A percentile compares a stretch with the other conserved stretches of the same genome.
These are phyloP conservation scores for Apodospora peruviana DNA, from an alignment of 495 filamentous ascomycete species.

Conservation along the genomic window DNA sequence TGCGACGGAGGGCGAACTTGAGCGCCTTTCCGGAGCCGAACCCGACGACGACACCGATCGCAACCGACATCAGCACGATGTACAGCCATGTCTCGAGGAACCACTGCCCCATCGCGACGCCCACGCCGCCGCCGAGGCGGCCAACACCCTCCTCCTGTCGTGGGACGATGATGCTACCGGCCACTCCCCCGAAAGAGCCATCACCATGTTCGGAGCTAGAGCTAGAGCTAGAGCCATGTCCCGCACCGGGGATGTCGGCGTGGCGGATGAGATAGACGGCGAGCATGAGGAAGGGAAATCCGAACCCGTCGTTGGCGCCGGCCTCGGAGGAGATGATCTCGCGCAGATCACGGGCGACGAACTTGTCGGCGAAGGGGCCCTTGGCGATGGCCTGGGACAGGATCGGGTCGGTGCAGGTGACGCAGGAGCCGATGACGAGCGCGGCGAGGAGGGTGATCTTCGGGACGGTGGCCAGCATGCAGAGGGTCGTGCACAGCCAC, in stretches of 20 bases:
- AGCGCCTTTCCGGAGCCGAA: conserved; percentile 61
- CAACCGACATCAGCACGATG: conserved; percentile 35
- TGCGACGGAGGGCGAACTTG: conserved; percentile 42
- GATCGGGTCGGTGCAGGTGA: conserved; percentile 58
- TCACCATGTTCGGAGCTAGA: background rate
- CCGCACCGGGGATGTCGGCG: conserved; percentile 28
- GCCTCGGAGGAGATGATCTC: conserved; percentile 59
- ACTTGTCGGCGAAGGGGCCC: conserved; percentile 57
- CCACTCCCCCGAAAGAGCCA: background rate
- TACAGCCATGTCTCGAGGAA: conserved; percentile 79
- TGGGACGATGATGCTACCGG: background rate
- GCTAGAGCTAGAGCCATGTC: conserved; percentile 7
- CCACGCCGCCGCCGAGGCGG: conserved; percentile 41
- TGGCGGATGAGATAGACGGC: conserved; percentile 51
- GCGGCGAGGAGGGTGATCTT: conserved; percentile 42
- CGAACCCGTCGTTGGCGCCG: conserved; percentile 57
- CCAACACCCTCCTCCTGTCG: background rate
- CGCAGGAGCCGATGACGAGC: conserved; percentile 56
- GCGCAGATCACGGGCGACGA: conserved; percentile 49
- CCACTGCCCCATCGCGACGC: conserved; percentile 69
- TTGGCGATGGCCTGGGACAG: conserved; percentile 58
- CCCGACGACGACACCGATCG: conserved; percentile 66
- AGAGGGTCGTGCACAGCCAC: conserved; percentile 72
- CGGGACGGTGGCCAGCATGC: conserved; percentile 68
- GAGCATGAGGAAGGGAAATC: conserved; percentile 54